Conservation (phyloP, 306 rosid genomes). For the Rosa persica region DNA sequence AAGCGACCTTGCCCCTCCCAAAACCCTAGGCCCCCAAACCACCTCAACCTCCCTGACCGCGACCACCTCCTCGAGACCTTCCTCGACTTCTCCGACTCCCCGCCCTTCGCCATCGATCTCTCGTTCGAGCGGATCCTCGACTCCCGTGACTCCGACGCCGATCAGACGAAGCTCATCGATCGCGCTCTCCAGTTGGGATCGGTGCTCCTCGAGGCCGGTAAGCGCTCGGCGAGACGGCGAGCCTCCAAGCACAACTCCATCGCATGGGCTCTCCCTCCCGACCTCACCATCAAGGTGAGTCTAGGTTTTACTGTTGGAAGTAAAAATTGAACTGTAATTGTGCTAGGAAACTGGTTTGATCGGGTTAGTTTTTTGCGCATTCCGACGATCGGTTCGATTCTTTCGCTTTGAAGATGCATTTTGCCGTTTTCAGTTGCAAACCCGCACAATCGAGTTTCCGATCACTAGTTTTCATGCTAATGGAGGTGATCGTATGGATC, state of each 20-base stretch:
- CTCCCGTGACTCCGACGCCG: constrained; percentile 54
- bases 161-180: constrained; percentile 71
- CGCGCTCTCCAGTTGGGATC: constrained; percentile 74
- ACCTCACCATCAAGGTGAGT: constrained; percentile 82
- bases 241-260: constrained; percentile 80
- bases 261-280: constrained; percentile 87
- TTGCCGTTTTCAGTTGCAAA: not conserved
- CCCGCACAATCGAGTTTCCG: not conserved
- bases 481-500: not conserved
- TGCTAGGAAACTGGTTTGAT: not conserved
- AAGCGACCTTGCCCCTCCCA: constrained; percentile 89
- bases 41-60: constrained; percentile 39
- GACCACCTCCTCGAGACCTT: constrained; percentile 51
- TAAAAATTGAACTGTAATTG: not conserved
- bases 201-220: constrained; percentile 75
- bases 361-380: not conserved
- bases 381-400: not conserved
- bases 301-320: not conserved
- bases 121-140: constrained; percentile 77
- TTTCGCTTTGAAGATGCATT: not conserved
- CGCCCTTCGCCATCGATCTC: constrained; percentile 59
- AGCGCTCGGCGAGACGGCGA: constrained; percentile 70
- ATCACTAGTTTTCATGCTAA: not conserved
- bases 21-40: constrained; percentile 52
- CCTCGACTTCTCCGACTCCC: constrained; percentile 55